Conservation (phyloP, 495 filamentous ascomycete species). For the Xylaria scruposa region DNA sequence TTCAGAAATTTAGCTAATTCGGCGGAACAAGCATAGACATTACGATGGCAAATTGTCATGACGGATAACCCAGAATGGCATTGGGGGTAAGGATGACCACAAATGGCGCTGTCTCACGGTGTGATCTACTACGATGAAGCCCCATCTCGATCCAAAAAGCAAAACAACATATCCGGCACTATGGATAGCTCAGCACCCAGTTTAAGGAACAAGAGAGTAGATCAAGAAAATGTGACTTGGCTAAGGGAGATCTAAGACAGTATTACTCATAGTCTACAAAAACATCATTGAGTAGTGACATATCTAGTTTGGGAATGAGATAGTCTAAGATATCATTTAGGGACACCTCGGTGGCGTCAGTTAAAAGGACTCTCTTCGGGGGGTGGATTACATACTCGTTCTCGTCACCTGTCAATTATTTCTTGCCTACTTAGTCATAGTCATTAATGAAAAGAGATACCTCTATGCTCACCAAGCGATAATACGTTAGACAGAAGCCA, state of each 20-base stretch:
- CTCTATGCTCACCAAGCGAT: no score
- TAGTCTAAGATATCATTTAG: background rate
- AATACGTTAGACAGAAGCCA: background rate
- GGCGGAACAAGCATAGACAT: background rate
- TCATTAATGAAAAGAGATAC: no score
- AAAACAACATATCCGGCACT: background rate
- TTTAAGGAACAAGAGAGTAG: no score
- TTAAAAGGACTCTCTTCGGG: no score
- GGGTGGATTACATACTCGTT: no score
- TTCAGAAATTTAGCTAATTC: background rate
- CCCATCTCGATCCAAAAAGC: background rate
- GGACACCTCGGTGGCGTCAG: background rate
- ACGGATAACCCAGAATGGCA: no score
- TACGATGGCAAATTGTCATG: no score
- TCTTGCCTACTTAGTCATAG: no score
- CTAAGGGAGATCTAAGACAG: background rate
- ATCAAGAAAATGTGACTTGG: background rate
- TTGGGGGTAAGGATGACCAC: background rate
- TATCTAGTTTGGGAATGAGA: background rate
- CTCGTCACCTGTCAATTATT: no score
- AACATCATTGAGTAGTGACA: background rate
- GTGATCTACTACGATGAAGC: background rate
- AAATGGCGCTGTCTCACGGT: background rate
- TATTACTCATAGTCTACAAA: background rate
- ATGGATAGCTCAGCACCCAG: background rate